Evolutionary conservation across 2,329 filamentous ascomycete species (phyloP).

Genomic region (Colletotrichum karsti): DNA sequence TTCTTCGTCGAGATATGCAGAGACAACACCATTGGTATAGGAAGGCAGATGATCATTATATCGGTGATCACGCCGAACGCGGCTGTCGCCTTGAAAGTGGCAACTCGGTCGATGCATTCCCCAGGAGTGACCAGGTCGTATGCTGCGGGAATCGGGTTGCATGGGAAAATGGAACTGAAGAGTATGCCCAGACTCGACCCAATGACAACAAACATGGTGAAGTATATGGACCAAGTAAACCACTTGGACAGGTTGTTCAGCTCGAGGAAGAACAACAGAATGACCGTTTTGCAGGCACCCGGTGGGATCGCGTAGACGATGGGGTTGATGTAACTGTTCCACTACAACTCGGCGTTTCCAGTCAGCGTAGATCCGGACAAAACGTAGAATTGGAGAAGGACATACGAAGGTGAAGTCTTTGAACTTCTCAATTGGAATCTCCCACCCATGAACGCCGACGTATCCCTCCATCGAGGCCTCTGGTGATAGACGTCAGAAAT

Average conservation of each 20-base stretch:
- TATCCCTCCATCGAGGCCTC: neutral
- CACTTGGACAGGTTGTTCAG: slow-evolving; percentile 15
- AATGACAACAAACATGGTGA: slow-evolving; percentile 20
- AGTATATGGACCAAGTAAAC: slow-evolving; percentile 26
- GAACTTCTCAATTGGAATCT: slow-evolving; percentile 20
- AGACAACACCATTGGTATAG: slow-evolving; percentile 50
- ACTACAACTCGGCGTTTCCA: neutral
- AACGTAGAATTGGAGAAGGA: accelerated
- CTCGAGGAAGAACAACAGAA: slow-evolving; percentile 27
- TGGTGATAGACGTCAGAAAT: neutral
- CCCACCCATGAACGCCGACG: slow-evolving; percentile 24
- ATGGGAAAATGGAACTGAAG: slow-evolving; percentile 41
- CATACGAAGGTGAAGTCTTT: slow-evolving; percentile 16
- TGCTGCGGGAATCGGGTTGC: slow-evolving; percentile 35
- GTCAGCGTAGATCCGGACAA: neutral
- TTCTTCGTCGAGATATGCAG: slow-evolving; percentile 53
- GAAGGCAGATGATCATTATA: slow-evolving; percentile 52
- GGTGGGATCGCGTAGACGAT: slow-evolving; percentile 30
- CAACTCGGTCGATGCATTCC: slow-evolving; percentile 50
- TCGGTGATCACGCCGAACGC: slow-evolving; percentile 55
- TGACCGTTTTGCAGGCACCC: slow-evolving; percentile 28
- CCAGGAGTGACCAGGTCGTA: slow-evolving; percentile 36
- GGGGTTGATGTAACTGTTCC: slow-evolving; percentile 23
- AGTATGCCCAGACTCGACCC: slow-evolving; percentile 34
- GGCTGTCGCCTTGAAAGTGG: slow-evolving; percentile 56